Conservation (phyloP, 2,329 filamentous ascomycete species). For the Pestalotiopsis fici region DNA sequence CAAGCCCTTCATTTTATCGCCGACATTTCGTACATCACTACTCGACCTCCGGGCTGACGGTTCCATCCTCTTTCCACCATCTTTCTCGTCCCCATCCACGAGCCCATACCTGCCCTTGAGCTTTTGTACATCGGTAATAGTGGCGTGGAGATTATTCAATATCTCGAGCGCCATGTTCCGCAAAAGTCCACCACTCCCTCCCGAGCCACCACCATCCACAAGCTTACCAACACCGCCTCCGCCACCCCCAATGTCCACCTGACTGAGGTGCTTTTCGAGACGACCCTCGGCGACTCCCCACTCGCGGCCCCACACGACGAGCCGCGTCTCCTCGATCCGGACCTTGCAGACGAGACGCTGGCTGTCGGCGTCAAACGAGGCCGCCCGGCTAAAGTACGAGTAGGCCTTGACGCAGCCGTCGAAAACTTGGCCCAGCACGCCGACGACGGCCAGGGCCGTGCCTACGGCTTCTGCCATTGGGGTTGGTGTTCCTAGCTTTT, state of each 20-base stretch:
- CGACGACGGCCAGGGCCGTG: constrained; percentile 43
- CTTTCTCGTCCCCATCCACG: constrained; percentile 21
- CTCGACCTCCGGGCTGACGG: constrained; percentile 3
- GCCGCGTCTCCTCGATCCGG: constrained; percentile 50
- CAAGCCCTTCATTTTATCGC: constrained; percentile 35
- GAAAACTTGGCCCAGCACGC: constrained; percentile 47
- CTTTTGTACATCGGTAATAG: constrained; percentile 44
- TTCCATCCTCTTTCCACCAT: neutral
- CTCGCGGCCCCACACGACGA: constrained; percentile 47
- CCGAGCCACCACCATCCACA: constrained; percentile 15
- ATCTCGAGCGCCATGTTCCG: constrained; percentile 41
- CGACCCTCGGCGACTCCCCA: constrained; percentile 48
- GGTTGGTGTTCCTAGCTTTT: neutral
- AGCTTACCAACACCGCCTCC: neutral
- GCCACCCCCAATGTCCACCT: constrained; percentile 29
- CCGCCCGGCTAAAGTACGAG: constrained; percentile 42
- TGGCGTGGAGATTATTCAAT: constrained; percentile 41
- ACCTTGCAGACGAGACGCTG: constrained; percentile 48
- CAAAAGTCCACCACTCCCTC: constrained; percentile 30
- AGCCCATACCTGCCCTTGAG: constrained; percentile 44
- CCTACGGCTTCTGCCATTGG: constrained; percentile 40
- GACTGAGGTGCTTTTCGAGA: constrained; percentile 40
- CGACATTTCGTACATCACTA: constrained; percentile 18
- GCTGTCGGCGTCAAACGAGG: constrained; percentile 42
- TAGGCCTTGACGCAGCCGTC: constrained; percentile 48